A percentile compares a stretch with the other conserved stretches of the same genome.
These are phyloP conservation scores for Hyparrhenia diplandra DNA, from an alignment of 176 grass and related monocot genomes.

Conservation along the genomic window DNA sequence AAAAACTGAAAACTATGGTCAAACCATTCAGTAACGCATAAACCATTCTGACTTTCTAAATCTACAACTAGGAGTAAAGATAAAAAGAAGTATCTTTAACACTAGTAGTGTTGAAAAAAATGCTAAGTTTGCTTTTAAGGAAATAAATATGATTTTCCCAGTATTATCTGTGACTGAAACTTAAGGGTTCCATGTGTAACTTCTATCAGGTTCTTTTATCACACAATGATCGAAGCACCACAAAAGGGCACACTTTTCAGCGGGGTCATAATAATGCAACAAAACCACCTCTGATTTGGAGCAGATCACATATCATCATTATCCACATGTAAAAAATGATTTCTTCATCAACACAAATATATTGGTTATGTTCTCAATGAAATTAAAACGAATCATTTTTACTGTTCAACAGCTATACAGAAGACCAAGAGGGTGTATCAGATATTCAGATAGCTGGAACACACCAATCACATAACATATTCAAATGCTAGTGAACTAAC, in stretches of 20 bases:
- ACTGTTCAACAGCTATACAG: background rate
- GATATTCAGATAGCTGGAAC: background rate
- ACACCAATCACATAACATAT: background rate
- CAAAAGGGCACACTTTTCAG: background rate
- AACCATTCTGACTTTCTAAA: background rate
- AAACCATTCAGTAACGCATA: background rate
- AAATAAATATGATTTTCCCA: background rate
- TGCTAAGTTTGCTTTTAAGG: background rate
- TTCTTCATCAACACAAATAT: background rate
- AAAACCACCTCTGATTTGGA: background rate
- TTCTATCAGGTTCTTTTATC: background rate
- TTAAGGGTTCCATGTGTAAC: background rate
- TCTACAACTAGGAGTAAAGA: background rate
- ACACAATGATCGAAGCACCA: background rate
- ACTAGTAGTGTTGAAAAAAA: background rate
- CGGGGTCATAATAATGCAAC: background rate
- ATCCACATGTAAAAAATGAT: background rate
- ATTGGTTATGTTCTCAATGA: background rate
- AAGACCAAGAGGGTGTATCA: background rate
- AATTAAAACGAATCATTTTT: background rate
- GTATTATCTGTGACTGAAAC: background rate
- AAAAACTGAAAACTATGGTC: background rate
- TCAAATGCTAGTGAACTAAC: constrained; percentile 3
- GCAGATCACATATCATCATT: background rate
- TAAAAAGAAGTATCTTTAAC: background rate